Conservation (phyloP, 2,329 filamentous ascomycete species). For the Penicillium verrucosum region DNA sequence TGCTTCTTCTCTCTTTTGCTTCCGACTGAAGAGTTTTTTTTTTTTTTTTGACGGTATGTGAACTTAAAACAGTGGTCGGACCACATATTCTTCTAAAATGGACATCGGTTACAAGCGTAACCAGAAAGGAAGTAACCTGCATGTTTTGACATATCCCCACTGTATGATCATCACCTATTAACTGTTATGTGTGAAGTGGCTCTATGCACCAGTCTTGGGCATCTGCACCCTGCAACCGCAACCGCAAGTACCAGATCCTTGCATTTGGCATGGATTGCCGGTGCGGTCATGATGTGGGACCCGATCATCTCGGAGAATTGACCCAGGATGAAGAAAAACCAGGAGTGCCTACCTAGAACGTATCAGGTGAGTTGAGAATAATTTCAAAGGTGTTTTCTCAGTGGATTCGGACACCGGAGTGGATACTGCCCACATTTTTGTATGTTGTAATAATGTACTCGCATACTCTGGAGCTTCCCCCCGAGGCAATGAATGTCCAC, state of each 20-base stretch:
- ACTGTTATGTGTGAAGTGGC: neutral
- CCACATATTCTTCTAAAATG: neutral
- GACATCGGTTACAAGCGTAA: neutral
- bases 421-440: constrained; percentile 1
- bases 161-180: neutral
- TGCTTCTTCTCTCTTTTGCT: neutral
- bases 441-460: neutral
- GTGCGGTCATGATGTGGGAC: neutral
- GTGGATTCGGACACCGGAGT: constrained; percentile 8
- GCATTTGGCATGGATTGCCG: neutral
- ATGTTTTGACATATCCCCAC: neutral
- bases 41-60: neutral
- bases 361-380: neutral
- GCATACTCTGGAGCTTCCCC: neutral
- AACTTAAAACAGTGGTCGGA: neutral
- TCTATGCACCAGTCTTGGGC: neutral
- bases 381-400: constrained; percentile 2
- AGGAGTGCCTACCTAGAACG: neutral
- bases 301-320: constrained; percentile 4
- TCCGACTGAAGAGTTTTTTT: neutral
- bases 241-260: neutral
- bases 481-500: constrained; percentile 8
- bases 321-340: neutral
- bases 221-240: neutral
- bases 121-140: neutral